A percentile compares a stretch with the other conserved stretches of the same genome.
Evolutionary conservation across 1,284 basidiomycete species (phyloP).

Genomic region (Pascua guehoae): DNA sequence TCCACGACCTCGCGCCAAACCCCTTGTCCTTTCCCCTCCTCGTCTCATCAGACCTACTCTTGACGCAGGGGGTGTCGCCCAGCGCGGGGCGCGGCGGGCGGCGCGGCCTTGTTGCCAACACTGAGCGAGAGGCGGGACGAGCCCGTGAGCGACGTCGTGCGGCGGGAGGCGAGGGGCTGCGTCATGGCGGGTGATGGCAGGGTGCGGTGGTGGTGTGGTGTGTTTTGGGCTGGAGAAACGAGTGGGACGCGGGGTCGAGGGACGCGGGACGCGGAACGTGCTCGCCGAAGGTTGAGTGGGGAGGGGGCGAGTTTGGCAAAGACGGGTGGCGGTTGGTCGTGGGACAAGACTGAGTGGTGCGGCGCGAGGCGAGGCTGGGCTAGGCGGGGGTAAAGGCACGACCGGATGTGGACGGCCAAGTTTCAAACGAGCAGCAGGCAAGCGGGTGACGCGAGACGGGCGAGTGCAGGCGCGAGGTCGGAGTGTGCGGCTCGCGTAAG

Average conservation of each 20-base stretch:
- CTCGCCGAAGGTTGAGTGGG: neutral
- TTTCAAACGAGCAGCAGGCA: no score
- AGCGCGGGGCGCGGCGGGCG: slow-evolving; percentile 17
- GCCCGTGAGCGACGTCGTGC: slow-evolving; percentile 38
- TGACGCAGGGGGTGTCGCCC: slow-evolving; percentile 46
- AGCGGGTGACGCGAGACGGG: no score
- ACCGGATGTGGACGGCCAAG: no score
- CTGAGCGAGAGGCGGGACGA: slow-evolving; percentile 42
- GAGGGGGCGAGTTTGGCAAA: neutral
- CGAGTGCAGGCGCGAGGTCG: no score
- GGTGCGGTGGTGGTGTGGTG: neutral
- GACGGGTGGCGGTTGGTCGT: no score
- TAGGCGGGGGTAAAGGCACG: no score
- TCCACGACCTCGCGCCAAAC: no score
- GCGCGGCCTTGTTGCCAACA: slow-evolving; percentile 29
- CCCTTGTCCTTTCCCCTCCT: no score
- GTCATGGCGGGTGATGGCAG: slow-evolving; percentile 5
- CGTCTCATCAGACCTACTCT: slow-evolving; percentile 34
- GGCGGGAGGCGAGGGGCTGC: slow-evolving; percentile 19
- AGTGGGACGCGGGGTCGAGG: neutral
- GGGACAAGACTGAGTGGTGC: no score
- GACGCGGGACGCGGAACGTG: neutral
- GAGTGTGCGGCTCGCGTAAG: no score
- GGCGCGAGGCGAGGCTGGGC: no score
- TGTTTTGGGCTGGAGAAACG: no score